A percentile compares a stretch with the other conserved stretches of the same genome.
phyloP scores from a whole-genome alignment of 2,329 filamentous ascomycete genomes.

The Lachnellula cervina region DNA sequence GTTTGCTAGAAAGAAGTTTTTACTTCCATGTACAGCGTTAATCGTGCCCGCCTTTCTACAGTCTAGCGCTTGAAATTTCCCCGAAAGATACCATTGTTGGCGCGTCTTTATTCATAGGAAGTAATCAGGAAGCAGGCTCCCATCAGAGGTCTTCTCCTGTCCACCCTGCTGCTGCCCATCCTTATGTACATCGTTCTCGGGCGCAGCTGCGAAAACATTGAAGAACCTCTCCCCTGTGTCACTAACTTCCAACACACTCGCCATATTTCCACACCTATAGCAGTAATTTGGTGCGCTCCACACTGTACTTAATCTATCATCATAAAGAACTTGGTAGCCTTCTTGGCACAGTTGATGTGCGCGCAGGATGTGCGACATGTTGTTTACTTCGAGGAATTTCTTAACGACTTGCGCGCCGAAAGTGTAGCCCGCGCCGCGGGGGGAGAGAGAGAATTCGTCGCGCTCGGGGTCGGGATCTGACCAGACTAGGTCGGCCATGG shows the following conservation, averaged over 20 bases:
- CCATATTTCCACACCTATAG: conserved; percentile 94
- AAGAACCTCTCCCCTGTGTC: conserved; percentile 91
- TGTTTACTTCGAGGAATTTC: conserved; percentile 96
- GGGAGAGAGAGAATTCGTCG: conserved; percentile 93
- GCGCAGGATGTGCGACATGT: conserved; percentile 94
- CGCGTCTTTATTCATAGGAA: conserved; percentile 50
- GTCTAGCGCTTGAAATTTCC: too few species aligned
- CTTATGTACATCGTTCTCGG: conserved; percentile 89
- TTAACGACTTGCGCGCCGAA: conserved; percentile 97
- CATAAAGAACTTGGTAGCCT: conserved; percentile 94
- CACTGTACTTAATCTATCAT: conserved; percentile 89
- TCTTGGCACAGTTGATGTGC: conserved; percentile 99
- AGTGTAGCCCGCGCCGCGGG: conserved; percentile 90
- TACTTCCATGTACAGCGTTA: background rate
- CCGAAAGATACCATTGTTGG: too few species aligned
- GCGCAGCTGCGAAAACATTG: conserved; percentile 95
- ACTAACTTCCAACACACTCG: conserved; percentile 92
- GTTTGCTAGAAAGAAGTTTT: conserved; percentile 1
- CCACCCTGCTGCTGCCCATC: conserved; percentile 78
- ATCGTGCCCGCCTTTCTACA: background rate
- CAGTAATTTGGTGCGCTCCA: conserved; percentile 89
- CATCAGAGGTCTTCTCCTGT: conserved; percentile 64
- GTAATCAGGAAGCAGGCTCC: conserved; percentile 62
- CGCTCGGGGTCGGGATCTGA: conserved; percentile 95
- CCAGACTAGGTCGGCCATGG: conserved; percentile 99